Percentiles rank a stretch among this genome's conserved stretches.
Evolutionary conservation across 108 stramenopile genomes (phyloP).

Genomic region (Mediolabrus comicus): DNA sequence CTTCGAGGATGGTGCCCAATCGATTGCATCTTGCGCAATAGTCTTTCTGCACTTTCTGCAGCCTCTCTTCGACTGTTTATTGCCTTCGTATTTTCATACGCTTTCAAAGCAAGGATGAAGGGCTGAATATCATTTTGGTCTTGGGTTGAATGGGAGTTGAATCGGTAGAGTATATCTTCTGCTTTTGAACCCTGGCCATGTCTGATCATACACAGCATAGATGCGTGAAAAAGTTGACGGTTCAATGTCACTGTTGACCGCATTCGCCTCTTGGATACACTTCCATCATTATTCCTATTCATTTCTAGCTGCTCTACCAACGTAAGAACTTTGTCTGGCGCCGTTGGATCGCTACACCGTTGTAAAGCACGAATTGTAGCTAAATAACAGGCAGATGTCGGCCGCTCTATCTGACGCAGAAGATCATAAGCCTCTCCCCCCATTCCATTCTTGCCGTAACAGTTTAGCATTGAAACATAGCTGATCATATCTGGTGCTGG

Average conservation of each 20-base stretch:
- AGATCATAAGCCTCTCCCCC: constrained; percentile 17
- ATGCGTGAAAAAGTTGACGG: constrained; percentile 18
- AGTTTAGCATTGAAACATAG: constrained; percentile 23
- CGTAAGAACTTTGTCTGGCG: constrained; percentile 20
- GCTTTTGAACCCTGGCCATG: constrained; percentile 25
- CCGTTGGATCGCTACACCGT: constrained; percentile 19
- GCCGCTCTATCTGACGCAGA: constrained; percentile 1
- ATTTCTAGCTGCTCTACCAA: constrained; percentile 10
- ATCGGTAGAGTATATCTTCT: constrained; percentile 23
- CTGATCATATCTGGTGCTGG: constrained; percentile 35
- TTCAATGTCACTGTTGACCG: background rate
- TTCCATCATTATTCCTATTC: background rate
- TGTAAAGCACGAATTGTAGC: constrained; percentile 36
- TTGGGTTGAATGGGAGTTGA: constrained; percentile 6
- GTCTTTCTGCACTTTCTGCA: constrained; percentile 18
- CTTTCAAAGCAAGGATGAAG: constrained; percentile 20
- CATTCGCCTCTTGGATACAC: constrained; percentile 16
- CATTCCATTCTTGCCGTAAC: constrained; percentile 18
- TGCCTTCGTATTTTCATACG: constrained; percentile 17
- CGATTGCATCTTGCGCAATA: constrained; percentile 15
- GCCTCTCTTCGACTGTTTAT: constrained; percentile 3
- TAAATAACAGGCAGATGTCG: constrained; percentile 22
- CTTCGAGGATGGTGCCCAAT: background rate
- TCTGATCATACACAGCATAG: constrained; percentile 36
- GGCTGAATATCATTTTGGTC: constrained; percentile 13